A percentile compares a stretch with the other conserved stretches of the same genome.
phyloP scores from a whole-genome alignment of 371 early-diverging fungal species.

The Entomophthora muscae region DNA sequence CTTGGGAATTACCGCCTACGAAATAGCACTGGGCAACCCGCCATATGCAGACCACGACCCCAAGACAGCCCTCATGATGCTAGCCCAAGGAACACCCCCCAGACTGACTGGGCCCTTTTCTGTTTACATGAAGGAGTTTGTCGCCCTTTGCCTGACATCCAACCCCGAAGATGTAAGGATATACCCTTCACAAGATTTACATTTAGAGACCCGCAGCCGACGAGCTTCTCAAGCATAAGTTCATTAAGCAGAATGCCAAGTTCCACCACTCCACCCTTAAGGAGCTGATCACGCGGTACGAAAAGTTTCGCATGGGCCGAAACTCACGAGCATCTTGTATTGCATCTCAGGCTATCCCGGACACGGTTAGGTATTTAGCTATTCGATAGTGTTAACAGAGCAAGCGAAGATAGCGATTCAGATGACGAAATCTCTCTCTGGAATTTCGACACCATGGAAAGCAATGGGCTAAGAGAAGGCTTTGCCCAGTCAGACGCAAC shows the following conservation, averaged over 20 bases:
- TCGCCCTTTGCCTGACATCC: conserved; percentile 64
- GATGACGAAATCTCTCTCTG: background rate
- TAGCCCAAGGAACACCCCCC: conserved; percentile 57
- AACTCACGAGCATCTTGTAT: background rate
- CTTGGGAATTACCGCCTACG: conserved; percentile 91
- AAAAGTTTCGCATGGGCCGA: conserved; percentile 20
- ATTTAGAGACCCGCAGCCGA: conserved; percentile 13
- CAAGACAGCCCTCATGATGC: conserved; percentile 72
- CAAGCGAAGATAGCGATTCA: background rate
- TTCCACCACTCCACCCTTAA: conserved; percentile 17
- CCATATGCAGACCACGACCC: conserved; percentile 87
- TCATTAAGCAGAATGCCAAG: conserved; percentile 22
- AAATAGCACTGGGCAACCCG: conserved; percentile 87
- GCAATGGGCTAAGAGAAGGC: background rate
- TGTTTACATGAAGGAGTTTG: conserved; percentile 71
- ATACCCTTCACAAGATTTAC: background rate
- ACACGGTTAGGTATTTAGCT: background rate
- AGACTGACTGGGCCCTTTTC: conserved; percentile 54
- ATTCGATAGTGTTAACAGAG: background rate
- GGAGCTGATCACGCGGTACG: conserved; percentile 22
- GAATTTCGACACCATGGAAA: conserved; percentile 7
- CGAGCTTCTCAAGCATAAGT: conserved; percentile 21
- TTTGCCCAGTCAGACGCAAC: background rate
- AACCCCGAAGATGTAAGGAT: conserved; percentile 57
- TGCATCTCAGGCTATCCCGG: background rate